Conservation (phyloP, 2,329 filamentous ascomycete species). For the Davidsoniella virescens region DNA sequence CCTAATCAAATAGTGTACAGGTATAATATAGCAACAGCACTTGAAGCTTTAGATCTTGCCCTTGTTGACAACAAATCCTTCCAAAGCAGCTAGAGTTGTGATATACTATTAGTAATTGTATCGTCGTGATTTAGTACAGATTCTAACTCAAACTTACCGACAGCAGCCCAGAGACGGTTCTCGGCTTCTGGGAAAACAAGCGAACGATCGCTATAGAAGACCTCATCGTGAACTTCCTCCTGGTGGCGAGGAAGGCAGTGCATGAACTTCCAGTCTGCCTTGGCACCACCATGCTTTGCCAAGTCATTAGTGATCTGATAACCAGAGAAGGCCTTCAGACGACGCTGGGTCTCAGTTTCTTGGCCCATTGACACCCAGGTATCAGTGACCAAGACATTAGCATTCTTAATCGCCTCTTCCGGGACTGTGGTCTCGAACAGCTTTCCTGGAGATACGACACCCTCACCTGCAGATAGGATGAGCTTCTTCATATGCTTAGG, state of each 20-base stretch:
- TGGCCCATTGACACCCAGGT: constrained; percentile 99
- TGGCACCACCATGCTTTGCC: constrained; percentile 70
- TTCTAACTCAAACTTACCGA: constrained; percentile 35
- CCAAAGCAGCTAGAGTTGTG: constrained; percentile 47
- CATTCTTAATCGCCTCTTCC: constrained; percentile 69
- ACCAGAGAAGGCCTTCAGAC: constrained; percentile 66
- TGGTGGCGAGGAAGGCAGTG: constrained; percentile 85
- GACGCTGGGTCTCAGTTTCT: constrained; percentile 64
- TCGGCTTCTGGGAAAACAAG: constrained; percentile 89
- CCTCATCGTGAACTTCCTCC: constrained; percentile 86
- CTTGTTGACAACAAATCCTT: constrained; percentile 89
- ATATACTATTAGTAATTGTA: constrained; percentile 5
- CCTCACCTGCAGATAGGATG: constrained; percentile 47
- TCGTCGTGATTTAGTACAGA: not conserved
- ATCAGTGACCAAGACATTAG: constrained; percentile 85
- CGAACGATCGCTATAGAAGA: constrained; percentile 76
- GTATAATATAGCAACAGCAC: not conserved
- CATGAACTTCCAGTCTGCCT: constrained; percentile 91
- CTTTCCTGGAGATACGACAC: constrained; percentile 43
- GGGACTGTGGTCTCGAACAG: constrained; percentile 63
- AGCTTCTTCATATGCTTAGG: constrained; percentile 56
- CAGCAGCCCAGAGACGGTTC: constrained; percentile 82
- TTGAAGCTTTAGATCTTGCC: constrained; percentile 45
- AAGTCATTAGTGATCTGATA: constrained; percentile 86
- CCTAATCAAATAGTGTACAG: not conserved